Evolutionary conservation across 768 basidiomycete genomes (phyloP).

Genomic region (Cyathus striatus): DNA sequence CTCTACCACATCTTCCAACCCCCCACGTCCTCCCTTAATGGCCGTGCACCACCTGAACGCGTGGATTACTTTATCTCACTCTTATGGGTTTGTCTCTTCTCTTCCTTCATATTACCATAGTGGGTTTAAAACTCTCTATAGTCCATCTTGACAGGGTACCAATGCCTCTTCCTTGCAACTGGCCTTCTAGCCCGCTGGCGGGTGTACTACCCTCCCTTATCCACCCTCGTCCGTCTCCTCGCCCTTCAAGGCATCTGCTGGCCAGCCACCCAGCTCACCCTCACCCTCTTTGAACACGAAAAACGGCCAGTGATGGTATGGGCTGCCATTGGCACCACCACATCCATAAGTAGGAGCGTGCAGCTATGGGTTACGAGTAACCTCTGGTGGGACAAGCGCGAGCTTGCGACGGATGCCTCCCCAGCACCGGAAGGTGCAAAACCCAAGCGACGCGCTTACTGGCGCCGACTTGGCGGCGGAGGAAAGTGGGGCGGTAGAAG

Average conservation of each 20-base stretch:
- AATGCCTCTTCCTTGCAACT: slow-evolving; percentile 83
- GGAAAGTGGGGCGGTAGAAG: slow-evolving; percentile 54
- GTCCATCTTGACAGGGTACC: slow-evolving; percentile 83
- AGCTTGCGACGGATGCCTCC: slow-evolving; percentile 12
- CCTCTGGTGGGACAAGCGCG: slow-evolving; percentile 48
- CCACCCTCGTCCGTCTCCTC: slow-evolving; percentile 87
- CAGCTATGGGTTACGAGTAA: slow-evolving; percentile 98
- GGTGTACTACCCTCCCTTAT: slow-evolving; percentile 81
- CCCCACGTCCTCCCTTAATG: slow-evolving; percentile 14
- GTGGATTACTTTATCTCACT: slow-evolving; percentile 65
- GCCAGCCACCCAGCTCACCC: slow-evolving; percentile 87
- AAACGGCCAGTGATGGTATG: slow-evolving; percentile 80
- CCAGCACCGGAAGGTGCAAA: neutral
- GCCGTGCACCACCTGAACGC: slow-evolving; percentile 39
- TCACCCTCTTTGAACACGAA: slow-evolving; percentile 64
- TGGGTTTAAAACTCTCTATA: slow-evolving; percentile 17
- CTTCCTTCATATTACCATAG: slow-evolving; percentile 3
- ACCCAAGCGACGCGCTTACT: slow-evolving; percentile 17
- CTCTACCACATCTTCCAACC: slow-evolving; percentile 47
- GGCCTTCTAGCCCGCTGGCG: slow-evolving; percentile 90
- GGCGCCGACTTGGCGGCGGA: slow-evolving; percentile 39
- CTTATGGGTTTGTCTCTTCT: slow-evolving; percentile 51
- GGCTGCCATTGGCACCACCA: slow-evolving; percentile 88
- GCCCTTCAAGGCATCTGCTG: slow-evolving; percentile 95
- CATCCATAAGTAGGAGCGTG: slow-evolving; percentile 74